phyloP scores from a whole-genome alignment of 768 basidiomycete species.

The Mycena alexandri region DNA sequence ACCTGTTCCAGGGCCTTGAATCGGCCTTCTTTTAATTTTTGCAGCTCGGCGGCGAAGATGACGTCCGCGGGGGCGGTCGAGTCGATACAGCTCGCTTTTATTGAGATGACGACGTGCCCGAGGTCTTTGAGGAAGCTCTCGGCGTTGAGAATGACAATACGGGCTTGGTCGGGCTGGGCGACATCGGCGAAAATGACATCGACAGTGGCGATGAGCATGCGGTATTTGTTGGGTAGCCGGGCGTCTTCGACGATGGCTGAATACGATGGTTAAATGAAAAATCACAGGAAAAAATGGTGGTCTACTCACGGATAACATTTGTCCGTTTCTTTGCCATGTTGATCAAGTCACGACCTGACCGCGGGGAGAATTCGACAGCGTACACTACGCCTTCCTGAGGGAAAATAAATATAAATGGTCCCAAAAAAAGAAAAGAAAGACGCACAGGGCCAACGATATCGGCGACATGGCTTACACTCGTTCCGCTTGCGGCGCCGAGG shows the following conservation, averaged over 20 bases:
- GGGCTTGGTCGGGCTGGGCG: constrained; percentile 98
- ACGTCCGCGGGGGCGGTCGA: constrained; percentile 92
- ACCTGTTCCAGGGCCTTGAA: constrained; percentile 98
- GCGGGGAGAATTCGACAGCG: constrained; percentile 97
- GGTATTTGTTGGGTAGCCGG: constrained; percentile 95
- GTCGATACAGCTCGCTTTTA: constrained; percentile 99
- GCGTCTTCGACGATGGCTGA: constrained; percentile 97
- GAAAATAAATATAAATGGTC: constrained; percentile 19
- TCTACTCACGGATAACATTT: constrained; percentile 92
- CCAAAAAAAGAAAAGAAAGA: constrained; percentile 26
- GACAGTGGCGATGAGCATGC: constrained; percentile 95
- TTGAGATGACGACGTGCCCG: constrained; percentile 94
- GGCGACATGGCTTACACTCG: constrained; percentile 98
- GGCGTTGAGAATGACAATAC: constrained; percentile 94
- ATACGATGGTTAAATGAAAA: constrained; percentile 9
- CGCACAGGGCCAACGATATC: constrained; percentile 97
- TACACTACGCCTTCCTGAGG: constrained; percentile 93
- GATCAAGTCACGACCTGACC: constrained; percentile 97
- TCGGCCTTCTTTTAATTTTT: constrained; percentile 78
- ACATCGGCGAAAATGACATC: constrained; percentile 99
- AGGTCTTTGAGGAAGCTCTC: constrained; percentile 96
- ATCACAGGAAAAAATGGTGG: constrained; percentile 2
- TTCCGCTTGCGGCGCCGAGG: constrained; percentile 97
- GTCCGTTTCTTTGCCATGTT: constrained; percentile 99
- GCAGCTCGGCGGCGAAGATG: constrained; percentile 91